Base-by-base conservation (phyloP, 495 filamentous ascomycete genomes). In the Penicillium coffeae region DNA sequence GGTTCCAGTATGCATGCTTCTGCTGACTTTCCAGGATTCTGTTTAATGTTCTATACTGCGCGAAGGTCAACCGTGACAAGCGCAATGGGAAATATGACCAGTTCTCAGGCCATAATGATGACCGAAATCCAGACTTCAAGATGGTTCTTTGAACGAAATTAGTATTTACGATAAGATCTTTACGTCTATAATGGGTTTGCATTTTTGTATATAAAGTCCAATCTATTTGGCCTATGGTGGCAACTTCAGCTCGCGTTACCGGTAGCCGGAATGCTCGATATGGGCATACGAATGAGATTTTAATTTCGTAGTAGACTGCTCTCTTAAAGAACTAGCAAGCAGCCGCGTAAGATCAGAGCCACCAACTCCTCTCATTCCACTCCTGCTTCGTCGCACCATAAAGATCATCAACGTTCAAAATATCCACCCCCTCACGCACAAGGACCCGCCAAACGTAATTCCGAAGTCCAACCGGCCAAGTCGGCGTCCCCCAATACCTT, bases 21-120 rank as follows among this genome's bases (percentile, higher is more conserved):
- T 9, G 12, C 18, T 15, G 8, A 10, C 35, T 30, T 30, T 30
- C 5, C 4, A 86, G 82, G 52, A 74, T 88, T 45, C 57, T 83
- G 3, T 60, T 69, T 38, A 88, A 88, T 60, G 78, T 86, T 13
- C 58, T 85, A 0, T 85, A 80, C 60, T 86, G 82, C 52, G 68
- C 64, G 45, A 87, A 85, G 61, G 72, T 86, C 35, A 88, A 88
- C 57, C 66, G 70, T 6, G 83, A 85, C 54, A 88, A 87, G 66
- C 67, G 58, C 18, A 68, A 56, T 3, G 83, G 84, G 13, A 85
- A 85, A 47, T 84, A 86, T 51, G 76, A 76, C 21, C 55, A 73
- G 45, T 86, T 74, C 50, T 64, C 62, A 20, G 81, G 79, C 3
- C 81, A 63, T 45, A 78, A 77, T 2, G 84, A 88, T 56, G 84